A percentile compares a stretch with the other conserved stretches of the same genome.
Conservation (phyloP, 441 rosid genomes). For the Euphorbia celastroides region DNA sequence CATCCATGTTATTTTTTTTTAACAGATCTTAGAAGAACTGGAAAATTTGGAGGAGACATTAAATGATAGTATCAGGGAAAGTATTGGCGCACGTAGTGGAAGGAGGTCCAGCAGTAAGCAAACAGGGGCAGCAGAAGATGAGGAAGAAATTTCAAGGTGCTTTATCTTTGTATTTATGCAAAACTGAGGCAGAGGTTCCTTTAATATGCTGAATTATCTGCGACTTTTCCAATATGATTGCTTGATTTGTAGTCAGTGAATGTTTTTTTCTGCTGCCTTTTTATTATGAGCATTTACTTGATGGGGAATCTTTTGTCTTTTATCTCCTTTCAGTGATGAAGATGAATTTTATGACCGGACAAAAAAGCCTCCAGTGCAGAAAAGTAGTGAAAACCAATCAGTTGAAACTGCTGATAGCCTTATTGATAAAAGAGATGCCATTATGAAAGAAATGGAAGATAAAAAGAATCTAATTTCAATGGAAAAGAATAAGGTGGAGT, state of each 20-base stretch:
- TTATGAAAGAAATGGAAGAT: slow-evolving; percentile 61
- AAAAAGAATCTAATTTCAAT: slow-evolving; percentile 41
- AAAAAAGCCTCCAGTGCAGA: slow-evolving; percentile 48
- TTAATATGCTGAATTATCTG: neutral
- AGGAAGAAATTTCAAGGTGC: slow-evolving; percentile 62
- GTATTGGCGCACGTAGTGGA: slow-evolving; percentile 81
- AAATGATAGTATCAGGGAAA: slow-evolving; percentile 89
- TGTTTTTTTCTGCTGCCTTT: neutral
- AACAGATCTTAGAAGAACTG: slow-evolving; percentile 83
- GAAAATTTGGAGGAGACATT: slow-evolving; percentile 96
- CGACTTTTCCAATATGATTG: neutral
- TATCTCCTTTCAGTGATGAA: slow-evolving; percentile 56
- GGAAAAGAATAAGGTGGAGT: slow-evolving; percentile 61
- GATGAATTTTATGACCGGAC: slow-evolving; percentile 98
- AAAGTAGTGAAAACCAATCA: slow-evolving; percentile 51
- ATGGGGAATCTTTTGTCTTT: slow-evolving; percentile 13
- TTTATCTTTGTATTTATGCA: slow-evolving; percentile 14
- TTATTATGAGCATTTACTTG: slow-evolving; percentile 8
- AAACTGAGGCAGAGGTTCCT: neutral
- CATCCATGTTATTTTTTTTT: slow-evolving; percentile 12
- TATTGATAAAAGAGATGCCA: slow-evolving; percentile 72
- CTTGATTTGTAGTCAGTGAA: neutral
- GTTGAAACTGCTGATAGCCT: slow-evolving; percentile 91
- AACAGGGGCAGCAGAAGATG: slow-evolving; percentile 57
- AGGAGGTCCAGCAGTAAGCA: slow-evolving; percentile 36